Percentiles rank a stretch among this genome's conserved stretches.
Conservation (phyloP, 169 alveolate species). For the Sarcocystis neurona region DNA sequence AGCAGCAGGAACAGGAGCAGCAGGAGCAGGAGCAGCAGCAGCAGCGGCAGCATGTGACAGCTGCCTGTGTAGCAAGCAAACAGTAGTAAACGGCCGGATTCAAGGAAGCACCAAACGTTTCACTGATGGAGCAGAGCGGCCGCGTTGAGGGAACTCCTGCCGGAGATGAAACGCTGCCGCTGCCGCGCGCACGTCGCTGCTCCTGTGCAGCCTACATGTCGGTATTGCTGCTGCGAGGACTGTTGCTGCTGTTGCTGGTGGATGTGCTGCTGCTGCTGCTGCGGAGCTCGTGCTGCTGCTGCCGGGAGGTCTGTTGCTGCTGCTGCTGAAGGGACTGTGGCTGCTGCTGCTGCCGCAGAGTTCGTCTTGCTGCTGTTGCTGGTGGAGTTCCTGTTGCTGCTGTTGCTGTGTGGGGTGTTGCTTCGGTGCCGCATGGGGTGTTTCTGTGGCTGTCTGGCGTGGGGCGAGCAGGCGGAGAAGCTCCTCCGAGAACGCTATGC, state of each 20-base stretch:
- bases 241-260: slow-evolving; percentile 10
- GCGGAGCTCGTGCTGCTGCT: no score
- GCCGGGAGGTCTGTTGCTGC: no score
- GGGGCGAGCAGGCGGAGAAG: slow-evolving; percentile 46
- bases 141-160: not conserved
- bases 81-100: no score
- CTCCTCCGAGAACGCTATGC: slow-evolving; percentile 17
- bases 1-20: no score
- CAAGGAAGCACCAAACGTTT: not conserved
- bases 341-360: not conserved
- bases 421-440: not conserved
- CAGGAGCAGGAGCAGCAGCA: not conserved
- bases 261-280: slow-evolving; percentile 25
- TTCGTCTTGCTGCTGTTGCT: slow-evolving; percentile 17
- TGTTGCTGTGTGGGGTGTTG: slow-evolving; percentile 2
- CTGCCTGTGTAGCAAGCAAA: not conserved
- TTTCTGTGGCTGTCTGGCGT: no score
- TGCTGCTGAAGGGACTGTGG: not conserved
- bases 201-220: not conserved
- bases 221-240: not conserved
- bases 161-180: not conserved
- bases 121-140: not conserved
- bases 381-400: not conserved
- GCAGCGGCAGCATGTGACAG: not conserved
- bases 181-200: not conserved